Evolutionary conservation across 306 rosid species (phyloP), one percentile per base, ranked within the genome.

Genomic region (Astragalus glycyphyllos): DNA sequence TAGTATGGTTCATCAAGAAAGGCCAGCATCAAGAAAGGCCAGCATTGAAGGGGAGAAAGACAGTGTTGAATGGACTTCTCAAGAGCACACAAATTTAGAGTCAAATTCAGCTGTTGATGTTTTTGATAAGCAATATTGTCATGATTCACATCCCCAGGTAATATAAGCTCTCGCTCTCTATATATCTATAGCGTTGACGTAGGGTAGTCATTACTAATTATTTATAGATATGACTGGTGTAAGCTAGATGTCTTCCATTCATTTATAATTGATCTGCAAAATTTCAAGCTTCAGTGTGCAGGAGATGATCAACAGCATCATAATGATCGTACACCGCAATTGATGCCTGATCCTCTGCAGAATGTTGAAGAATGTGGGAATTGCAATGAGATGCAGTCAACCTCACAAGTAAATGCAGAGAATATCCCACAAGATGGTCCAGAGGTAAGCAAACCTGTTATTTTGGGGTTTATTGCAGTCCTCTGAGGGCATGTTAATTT

Each of bases 131-230:
- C 84, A 68, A 32, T 53, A 71, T 65, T 32, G 44, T 72, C 79
- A 72, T 77, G 76, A 75, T 68, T 80, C 75, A 67, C 76, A 20
- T 64, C 67, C 68, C 45, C 83, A 68, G 89, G 92, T 88, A 83
- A 60, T 54, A 50, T 46, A 32, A 29, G 15, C 58, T 74, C 65
- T 41, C 63, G 64, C 47, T 35, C 42, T 65, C 16, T 32, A 9
- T 57, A 41, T 57, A 34, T 53, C 2, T 34, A 42, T 62, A 26
- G 51, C 15, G 58, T 7, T 35, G 58, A 61, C 32, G 29, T 11
- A 40, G 37, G 54, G 49, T 11, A 16, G 66, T 46, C 34, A 42
- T 9, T 51, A 66, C 50, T 83, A 23, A 31, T 56, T 26, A 26
- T 26, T 26, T 26, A 53, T 44, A 20, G 54, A 38, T 49, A 61